Evolutionary conservation across 2,329 filamentous ascomycete species (phyloP).

Genomic region (Fusarium acutatum): DNA sequence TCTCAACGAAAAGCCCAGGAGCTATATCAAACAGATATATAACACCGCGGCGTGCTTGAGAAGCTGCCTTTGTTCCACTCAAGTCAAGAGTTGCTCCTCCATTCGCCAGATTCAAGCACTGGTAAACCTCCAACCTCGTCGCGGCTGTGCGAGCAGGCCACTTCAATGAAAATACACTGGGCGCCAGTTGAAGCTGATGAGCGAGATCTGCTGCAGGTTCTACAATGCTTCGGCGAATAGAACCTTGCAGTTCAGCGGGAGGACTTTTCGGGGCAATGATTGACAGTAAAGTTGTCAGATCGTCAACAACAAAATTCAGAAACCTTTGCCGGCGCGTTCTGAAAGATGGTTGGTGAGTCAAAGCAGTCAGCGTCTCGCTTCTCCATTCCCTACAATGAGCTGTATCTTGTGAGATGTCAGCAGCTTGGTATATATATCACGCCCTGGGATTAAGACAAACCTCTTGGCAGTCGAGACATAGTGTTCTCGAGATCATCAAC

Average conservation of each 20-base stretch:
- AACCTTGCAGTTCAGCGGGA: constrained; percentile 44
- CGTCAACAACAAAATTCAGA: constrained; percentile 44
- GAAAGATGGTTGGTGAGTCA: constrained; percentile 46
- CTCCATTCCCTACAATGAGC: constrained; percentile 50
- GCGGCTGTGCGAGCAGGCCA: constrained; percentile 49
- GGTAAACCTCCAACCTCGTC: constrained; percentile 49
- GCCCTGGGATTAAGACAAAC: constrained; percentile 20
- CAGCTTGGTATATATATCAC: not conserved
- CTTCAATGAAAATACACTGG: constrained; percentile 48
- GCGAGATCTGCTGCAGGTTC: constrained; percentile 49
- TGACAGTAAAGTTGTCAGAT: constrained; percentile 46
- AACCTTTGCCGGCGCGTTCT: constrained; percentile 42
- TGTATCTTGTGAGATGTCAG: constrained; percentile 39
- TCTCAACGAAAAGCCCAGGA: constrained; percentile 50
- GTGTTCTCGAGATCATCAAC: constrained; percentile 46
- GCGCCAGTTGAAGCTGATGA: constrained; percentile 48
- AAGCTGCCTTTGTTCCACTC: constrained; percentile 41
- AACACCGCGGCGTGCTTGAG: constrained; percentile 42
- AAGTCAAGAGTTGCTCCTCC: constrained; percentile 44
- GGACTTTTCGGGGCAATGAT: constrained; percentile 41
- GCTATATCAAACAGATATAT: constrained; percentile 50
- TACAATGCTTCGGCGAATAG: constrained; percentile 45
- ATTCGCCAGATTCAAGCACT: constrained; percentile 48
- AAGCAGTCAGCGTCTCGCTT: constrained; percentile 48
- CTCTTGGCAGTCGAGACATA: constrained; percentile 48